Percentiles rank a stretch among this genome's conserved stretches.
Conservation (phyloP, 202 grass and related monocot genomes). For the Brachypodium distachyon region DNA sequence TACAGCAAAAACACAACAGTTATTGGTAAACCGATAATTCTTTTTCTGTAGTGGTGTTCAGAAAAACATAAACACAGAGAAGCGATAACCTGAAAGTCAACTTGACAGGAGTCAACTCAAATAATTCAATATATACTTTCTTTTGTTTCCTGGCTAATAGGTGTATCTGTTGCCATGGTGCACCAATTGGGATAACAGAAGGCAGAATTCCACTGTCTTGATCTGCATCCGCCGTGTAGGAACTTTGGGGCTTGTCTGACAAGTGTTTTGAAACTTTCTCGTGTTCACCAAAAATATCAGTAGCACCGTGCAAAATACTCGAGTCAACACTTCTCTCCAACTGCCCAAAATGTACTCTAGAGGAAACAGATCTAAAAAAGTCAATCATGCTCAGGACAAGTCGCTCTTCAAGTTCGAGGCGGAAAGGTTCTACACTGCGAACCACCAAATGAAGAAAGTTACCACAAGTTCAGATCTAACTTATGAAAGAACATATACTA, state of each 20-base stretch:
- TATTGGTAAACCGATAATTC: conserved; percentile 18
- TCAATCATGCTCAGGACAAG: conserved; percentile 85
- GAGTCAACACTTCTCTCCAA: conserved; percentile 57
- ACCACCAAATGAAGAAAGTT: conserved; percentile 30
- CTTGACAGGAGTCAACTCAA: conserved; percentile 71
- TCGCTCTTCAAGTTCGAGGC: conserved; percentile 92
- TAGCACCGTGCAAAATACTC: conserved; percentile 37
- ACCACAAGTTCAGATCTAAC: conserved; percentile 8
- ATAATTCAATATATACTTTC: conserved; percentile 85
- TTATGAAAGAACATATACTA: conserved; percentile 14
- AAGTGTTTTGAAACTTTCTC: conserved; percentile 26
- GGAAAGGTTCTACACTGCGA: conserved; percentile 76
- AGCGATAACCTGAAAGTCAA: conserved; percentile 80
- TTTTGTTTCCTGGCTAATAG: conserved; percentile 87
- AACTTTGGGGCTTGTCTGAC: conserved; percentile 34
- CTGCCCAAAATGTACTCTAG: conserved; percentile 61
- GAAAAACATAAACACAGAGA: conserved; percentile 20
- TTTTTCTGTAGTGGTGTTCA: conserved; percentile 2
- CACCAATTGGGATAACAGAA: conserved; percentile 76
- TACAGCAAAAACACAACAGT: conserved; percentile 39
- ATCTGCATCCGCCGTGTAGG: conserved; percentile 1
- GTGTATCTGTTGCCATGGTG: conserved; percentile 95
- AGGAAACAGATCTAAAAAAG: conserved; percentile 67
- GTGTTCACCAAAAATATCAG: conserved; percentile 35
- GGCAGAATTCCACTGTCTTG: conserved; percentile 56